Evolutionary conservation across 139 green algal species (phyloP).

Genomic region (Spirogloea muscicola): DNA sequence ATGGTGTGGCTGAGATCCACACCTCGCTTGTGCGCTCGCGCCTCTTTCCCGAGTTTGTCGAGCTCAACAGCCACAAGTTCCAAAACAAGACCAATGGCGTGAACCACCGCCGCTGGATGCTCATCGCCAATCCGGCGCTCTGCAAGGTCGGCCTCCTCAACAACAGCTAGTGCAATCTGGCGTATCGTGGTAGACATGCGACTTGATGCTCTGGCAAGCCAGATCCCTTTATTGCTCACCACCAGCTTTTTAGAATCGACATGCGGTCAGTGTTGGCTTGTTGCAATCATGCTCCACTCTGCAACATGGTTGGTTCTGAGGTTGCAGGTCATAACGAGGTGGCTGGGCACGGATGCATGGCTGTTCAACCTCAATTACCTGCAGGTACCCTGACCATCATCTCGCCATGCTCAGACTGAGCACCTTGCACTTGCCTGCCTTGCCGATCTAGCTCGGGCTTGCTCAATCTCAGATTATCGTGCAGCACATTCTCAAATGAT

Average conservation of each 20-base stretch:
- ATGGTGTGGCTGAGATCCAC: conserved; percentile 97
- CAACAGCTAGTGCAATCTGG: background rate
- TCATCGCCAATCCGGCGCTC: conserved; percentile 48
- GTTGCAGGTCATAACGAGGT: conserved; percentile 74
- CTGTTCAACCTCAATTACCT: conserved; percentile 58
- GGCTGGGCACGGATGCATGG: conserved; percentile 69
- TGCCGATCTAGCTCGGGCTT: too few relatives aligned
- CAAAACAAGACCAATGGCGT: conserved; percentile 98
- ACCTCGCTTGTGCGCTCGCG: conserved; percentile 81
- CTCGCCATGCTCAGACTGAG: background rate
- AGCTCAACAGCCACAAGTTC: conserved; percentile 78
- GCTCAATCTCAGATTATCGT: too few relatives aligned
- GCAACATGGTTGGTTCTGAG: background rate
- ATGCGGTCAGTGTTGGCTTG: background rate
- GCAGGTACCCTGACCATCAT: background rate
- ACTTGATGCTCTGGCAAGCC: conserved; percentile 76
- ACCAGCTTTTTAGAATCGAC: background rate
- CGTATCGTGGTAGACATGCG: too few relatives aligned
- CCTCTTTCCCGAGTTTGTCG: conserved; percentile 65
- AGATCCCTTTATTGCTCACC: too few relatives aligned
- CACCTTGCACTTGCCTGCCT: background rate
- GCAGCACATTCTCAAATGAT: too few relatives aligned
- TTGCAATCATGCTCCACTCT: background rate
- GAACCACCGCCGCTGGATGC: conserved; percentile 79
- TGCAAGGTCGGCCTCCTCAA: conserved; percentile 50